phyloP scores from a whole-genome alignment of 2,329 filamentous ascomycete genomes.

The Alternaria ethzedia region DNA sequence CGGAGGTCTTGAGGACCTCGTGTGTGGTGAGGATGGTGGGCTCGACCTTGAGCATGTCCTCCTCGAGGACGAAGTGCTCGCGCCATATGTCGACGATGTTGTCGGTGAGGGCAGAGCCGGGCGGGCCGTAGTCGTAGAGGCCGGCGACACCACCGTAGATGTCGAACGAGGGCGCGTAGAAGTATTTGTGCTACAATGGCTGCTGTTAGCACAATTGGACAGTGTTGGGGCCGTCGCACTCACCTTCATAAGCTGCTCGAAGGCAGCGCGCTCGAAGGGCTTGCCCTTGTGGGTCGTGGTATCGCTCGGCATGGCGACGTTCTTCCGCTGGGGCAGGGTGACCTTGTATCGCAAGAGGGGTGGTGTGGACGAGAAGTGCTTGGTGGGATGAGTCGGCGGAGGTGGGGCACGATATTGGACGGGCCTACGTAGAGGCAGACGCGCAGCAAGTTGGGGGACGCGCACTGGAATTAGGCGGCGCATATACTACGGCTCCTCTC shows the following conservation, averaged over 20 bases:
- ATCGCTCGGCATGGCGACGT: conserved; percentile 36
- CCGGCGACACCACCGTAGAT: conserved; percentile 90
- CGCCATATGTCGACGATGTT: conserved; percentile 90
- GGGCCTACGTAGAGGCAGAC: conserved; percentile 30
- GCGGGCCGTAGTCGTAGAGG: conserved; percentile 92
- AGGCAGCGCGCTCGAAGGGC: conserved; percentile 79
- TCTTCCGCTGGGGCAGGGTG: conserved; percentile 35
- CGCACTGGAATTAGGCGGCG: conserved; percentile 49
- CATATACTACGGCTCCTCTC: conserved; percentile 37
- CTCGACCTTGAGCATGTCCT: conserved; percentile 95
- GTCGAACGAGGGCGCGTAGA: conserved; percentile 95
- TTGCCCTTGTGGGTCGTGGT: conserved; percentile 74
- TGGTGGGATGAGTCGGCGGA: conserved; percentile 37
- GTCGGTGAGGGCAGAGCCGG: conserved; percentile 83
- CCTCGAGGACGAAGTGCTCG: conserved; percentile 91
- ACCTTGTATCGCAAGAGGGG: conserved; percentile 35
- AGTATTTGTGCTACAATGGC: conserved; percentile 54
- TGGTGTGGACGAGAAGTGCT: conserved; percentile 44
- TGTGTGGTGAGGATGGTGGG: conserved; percentile 93
- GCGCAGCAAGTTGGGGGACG: conserved; percentile 39
- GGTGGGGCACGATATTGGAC: conserved; percentile 42
- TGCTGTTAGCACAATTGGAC: conserved; percentile 31
- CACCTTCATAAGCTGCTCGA: conserved; percentile 86
- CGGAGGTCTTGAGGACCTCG: conserved; percentile 88
- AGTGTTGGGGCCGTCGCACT: conserved; percentile 57